Evolutionary conservation across 148 eudicot species (phyloP).

Genomic region (Oxyria digyna): DNA sequence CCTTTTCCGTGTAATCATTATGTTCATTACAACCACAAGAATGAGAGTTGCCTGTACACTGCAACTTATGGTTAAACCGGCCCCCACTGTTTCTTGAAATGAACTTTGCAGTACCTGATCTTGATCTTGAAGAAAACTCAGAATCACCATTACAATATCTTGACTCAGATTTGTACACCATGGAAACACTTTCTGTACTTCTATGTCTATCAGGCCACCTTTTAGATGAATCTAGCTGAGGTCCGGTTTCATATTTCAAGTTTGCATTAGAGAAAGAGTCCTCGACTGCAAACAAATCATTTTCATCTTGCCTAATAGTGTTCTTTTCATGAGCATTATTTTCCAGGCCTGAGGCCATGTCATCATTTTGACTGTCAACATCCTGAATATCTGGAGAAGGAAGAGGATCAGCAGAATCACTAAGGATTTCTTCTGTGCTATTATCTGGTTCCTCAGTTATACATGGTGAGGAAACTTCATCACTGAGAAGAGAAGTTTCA

Average conservation of each 20-base stretch:
- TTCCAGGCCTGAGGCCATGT: slow-evolving; percentile 19
- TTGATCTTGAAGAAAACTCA: slow-evolving; percentile 37
- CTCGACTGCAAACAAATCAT: slow-evolving; percentile 27
- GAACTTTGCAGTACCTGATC: slow-evolving; percentile 33
- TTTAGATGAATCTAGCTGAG: slow-evolving; percentile 22
- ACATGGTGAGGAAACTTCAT: slow-evolving; percentile 26
- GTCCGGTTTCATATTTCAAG: slow-evolving; percentile 34
- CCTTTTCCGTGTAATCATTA: slow-evolving; percentile 41
- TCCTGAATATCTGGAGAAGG: slow-evolving; percentile 35
- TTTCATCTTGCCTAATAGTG: slow-evolving; percentile 27
- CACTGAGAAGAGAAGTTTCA: slow-evolving; percentile 19
- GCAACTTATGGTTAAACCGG: slow-evolving; percentile 45
- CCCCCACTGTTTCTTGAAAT: slow-evolving; percentile 29
- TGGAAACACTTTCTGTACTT: slow-evolving; percentile 35
- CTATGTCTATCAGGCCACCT: slow-evolving; percentile 56
- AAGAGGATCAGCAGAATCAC: slow-evolving; percentile 33
- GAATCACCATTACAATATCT: slow-evolving; percentile 45
- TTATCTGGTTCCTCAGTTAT: slow-evolving; percentile 32
- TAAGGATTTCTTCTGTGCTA: slow-evolving; percentile 17
- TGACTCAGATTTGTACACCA: slow-evolving; percentile 30
- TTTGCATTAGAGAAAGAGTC: slow-evolving; percentile 31
- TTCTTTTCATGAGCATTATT: slow-evolving; percentile 24
- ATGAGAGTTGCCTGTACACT: slow-evolving; percentile 24
- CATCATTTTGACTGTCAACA: slow-evolving; percentile 29
- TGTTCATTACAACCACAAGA: slow-evolving; percentile 62